phyloP scores from a whole-genome alignment of 164 flowering plant species.

The grape (Vitis vinifera) region ASM3070453v1 NC_081817.1:1052501-1053000 shows the following conservation, averaged over 20 bases:
- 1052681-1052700: too few species aligned
- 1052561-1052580: conserved; percentile 69
- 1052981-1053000: neutral
- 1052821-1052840: neutral
- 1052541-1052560: conserved; percentile 36
- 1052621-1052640: conserved; percentile 26
- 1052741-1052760: neutral
- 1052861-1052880: conserved; percentile 31
- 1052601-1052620: conserved; percentile 93
- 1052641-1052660: neutral
- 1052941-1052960: conserved; percentile 5
- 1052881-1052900: conserved; percentile 87
- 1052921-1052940: conserved; percentile 81
- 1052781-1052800: neutral
- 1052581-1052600: conserved; percentile 92
- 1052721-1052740: too few species aligned
- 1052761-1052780: neutral
- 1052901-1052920: conserved; percentile 92
- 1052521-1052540: neutral
- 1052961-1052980: neutral
- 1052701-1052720: too few species aligned
- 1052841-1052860: conserved; percentile 10
- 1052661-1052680: neutral
- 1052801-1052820: neutral
- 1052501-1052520: neutral